Percentiles rank a stretch among this genome's conserved stretches.
These are phyloP conservation scores for Penstemon newberryi DNA, from an alignment of 257 asterid species.

Conservation along the genomic window DNA sequence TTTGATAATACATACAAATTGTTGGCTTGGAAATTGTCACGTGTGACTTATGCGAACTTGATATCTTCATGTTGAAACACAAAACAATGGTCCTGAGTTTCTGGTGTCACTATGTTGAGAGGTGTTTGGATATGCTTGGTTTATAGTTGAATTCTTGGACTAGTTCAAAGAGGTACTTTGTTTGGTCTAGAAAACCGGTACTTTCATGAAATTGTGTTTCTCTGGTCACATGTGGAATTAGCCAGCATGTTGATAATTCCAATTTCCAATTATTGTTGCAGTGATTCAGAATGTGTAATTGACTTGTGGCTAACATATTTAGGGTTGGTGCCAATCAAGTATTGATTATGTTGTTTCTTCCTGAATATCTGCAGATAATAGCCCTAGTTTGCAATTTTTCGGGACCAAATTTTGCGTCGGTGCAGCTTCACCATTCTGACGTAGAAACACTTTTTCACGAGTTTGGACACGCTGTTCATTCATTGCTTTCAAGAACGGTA, in stretches of 20 bases:
- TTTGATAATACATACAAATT: too few species aligned
- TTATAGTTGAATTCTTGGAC: too few species aligned
- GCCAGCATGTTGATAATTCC: too few species aligned
- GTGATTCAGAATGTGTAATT: neutral
- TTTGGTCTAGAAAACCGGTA: too few species aligned
- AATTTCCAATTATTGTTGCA: too few species aligned
- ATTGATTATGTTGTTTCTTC: neutral
- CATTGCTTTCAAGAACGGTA: constrained; percentile 98
- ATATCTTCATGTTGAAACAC: too few species aligned
- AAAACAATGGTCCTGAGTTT: too few species aligned
- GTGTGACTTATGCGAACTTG: too few species aligned
- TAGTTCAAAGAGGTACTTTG: too few species aligned
- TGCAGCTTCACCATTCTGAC: constrained; percentile 80
- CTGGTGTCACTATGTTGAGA: too few species aligned
- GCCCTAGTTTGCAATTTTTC: constrained; percentile 97
- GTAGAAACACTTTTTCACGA: constrained; percentile 96
- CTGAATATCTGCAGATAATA: constrained; percentile 59
- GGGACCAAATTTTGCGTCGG: constrained; percentile 55
- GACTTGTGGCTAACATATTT: neutral
- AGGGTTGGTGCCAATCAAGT: neutral
- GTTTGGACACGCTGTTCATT: constrained; percentile 98
- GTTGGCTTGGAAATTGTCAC: too few species aligned
- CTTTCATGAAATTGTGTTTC: neutral
- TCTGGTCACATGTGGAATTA: neutral
- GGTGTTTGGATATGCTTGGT: too few species aligned